Evolutionary conservation across 139 green algal species (phyloP).

Genomic region (Chlorella sp.): DNA sequence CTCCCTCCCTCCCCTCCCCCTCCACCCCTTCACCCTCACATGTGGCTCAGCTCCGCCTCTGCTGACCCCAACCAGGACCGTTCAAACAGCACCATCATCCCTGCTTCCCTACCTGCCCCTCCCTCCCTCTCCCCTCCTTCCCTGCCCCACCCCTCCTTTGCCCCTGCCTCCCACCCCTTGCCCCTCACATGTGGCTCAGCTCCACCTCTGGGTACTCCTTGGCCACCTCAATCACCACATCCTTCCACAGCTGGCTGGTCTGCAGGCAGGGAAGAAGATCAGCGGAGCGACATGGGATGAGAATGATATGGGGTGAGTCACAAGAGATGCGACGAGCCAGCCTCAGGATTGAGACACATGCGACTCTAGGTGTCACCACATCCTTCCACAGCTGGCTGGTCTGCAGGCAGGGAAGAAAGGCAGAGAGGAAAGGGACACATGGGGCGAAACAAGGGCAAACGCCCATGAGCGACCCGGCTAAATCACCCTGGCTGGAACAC

Average conservation of each 20-base stretch:
- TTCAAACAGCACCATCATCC: no score
- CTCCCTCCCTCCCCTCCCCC: neutral
- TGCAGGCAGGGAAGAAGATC: conserved; percentile 18
- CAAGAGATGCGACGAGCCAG: neutral
- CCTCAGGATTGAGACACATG: no score
- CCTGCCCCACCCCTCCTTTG: no score
- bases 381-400: neutral
- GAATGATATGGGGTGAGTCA: neutral
- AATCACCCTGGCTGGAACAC: no score
- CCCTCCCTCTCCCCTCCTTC: no score
- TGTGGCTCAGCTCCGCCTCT: conserved; percentile 55
- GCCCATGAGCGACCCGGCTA: no score
- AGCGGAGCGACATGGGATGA: neutral
- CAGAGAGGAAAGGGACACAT: neutral
- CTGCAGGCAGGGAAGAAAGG: neutral
- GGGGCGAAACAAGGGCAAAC: no score
- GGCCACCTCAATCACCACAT: conserved; percentile 84
- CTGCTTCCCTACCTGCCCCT: no score
- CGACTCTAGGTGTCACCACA: neutral
- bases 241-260: conserved; percentile 88
- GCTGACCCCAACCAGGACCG: no score
- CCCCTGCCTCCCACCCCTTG: neutral
- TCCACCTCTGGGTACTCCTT: conserved; percentile 96
- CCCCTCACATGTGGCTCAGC: conserved; percentile 92
- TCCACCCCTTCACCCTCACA: conserved; percentile 67